phyloP scores from a whole-genome alignment of 257 asterid genomes.

The Vinca minor region DNA sequence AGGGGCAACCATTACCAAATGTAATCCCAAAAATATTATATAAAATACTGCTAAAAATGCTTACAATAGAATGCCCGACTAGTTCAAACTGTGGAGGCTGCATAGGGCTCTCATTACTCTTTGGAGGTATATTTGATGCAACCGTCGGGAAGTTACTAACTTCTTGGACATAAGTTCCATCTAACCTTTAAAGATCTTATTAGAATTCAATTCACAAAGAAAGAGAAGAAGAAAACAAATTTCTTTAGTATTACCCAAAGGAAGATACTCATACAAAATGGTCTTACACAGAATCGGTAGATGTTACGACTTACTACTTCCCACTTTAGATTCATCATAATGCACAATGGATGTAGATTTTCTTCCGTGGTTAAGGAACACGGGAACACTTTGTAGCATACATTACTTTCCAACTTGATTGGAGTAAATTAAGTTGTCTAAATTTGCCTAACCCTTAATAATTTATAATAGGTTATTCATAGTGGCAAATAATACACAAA shows the following conservation, averaged over 20 bases:
- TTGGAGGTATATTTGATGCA: constrained; percentile 38
- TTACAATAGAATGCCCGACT: constrained; percentile 72
- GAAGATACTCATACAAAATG: neutral
- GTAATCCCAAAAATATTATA: neutral
- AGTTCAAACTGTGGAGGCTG: constrained; percentile 59
- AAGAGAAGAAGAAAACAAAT: too few relatives aligned
- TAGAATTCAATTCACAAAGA: constrained; percentile 8
- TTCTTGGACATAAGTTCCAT: constrained; percentile 27
- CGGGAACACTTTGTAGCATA: neutral
- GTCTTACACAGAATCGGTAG: neutral
- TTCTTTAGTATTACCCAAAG: neutral
- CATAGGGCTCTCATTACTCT: constrained; percentile 32
- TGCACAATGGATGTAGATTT: too few relatives aligned
- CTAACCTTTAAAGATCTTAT: constrained; percentile 31
- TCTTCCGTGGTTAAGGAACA: neutral
- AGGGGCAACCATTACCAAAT: neutral
- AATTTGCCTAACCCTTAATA: neutral
- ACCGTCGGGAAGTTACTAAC: constrained; percentile 33
- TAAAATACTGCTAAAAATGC: constrained; percentile 16
- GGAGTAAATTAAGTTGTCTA: neutral
- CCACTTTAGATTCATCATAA: neutral
- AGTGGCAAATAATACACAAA: neutral
- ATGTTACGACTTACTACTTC: neutral
- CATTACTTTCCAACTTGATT: neutral
- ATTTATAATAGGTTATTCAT: neutral